Base-by-base conservation (phyloP, 2,329 filamentous ascomycete species). In the Dothiorella sarmentorum region DNA sequence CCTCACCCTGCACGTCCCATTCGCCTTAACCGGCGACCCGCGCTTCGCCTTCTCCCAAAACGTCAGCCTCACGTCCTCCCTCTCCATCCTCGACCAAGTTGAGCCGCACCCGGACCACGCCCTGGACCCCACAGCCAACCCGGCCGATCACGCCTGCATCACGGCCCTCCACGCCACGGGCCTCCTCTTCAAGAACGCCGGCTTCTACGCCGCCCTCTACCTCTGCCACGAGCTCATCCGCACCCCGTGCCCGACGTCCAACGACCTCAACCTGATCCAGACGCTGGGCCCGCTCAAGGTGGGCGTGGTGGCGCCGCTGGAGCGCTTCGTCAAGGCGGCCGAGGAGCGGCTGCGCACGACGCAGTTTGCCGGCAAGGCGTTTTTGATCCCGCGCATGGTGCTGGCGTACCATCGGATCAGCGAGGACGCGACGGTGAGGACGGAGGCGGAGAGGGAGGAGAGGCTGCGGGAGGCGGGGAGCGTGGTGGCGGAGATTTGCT, bases 361-460 rank as follows among this genome's bases (percentile, higher is more conserved):
- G 9, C 53, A 57, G 53, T 57, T 45, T 6, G 53, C 40, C 15
- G 53, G 53, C 53, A 57, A 57, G 40, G 53, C 40, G 5, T 57
- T 57, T n/a, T 22, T 57, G 20, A 57, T 57, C 4, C 53, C 53
- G 29, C 40, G 53, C 20, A 57, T 57, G 53, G 53, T 47, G 40
- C 53, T 57, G 22, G 53, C 53, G 27, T 37, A 45, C 15, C 29
- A 44, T n/a, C 40, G 53, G 3, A 57, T 57, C 53, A 44, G 42
- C 29, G 40, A 45, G 20, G 53, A 45, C n/a, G 9, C 15, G 4
- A 29, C 18, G 11, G 53, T 44, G 13, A 15, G 33, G 29, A 44
- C 53, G n/a, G n/a, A 4, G 4, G 53, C 43, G 27, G 53, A 57
- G 53, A 38, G 31, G 29, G 40, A 57, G 40, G 2, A 24, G 29